A percentile compares a stretch with the other conserved stretches of the same genome.
Conservation (phyloP, 2,329 filamentous ascomycete species). For the Alternaria metachromatica region DNA sequence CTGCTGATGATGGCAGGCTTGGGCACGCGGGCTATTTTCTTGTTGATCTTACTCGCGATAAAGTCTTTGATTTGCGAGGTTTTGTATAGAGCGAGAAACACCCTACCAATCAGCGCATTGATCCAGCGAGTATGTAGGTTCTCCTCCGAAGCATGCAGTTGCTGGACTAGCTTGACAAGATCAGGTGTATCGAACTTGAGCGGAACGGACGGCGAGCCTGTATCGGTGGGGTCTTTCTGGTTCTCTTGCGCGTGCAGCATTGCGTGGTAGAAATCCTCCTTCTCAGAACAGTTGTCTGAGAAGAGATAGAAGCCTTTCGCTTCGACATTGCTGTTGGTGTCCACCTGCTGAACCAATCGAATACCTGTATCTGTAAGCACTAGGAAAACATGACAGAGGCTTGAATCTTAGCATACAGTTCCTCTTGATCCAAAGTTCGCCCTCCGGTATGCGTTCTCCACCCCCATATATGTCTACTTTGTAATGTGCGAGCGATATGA, state of each 20-base stretch:
- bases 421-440: slow-evolving; percentile 93
- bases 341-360: slow-evolving; percentile 71
- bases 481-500: slow-evolving; percentile 90
- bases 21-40: slow-evolving; percentile 94
- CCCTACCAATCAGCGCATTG: slow-evolving; percentile 85
- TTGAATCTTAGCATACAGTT: slow-evolving; percentile 63
- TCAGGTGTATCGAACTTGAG: slow-evolving; percentile 82
- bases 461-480: slow-evolving; percentile 85
- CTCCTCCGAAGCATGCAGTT: slow-evolving; percentile 88
- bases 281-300: slow-evolving; percentile 92
- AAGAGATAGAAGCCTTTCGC: slow-evolving; percentile 93
- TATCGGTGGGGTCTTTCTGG: slow-evolving; percentile 59
- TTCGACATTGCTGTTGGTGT: slow-evolving; percentile 61
- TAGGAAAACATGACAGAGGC: background rate
- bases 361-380: slow-evolving; percentile 53
- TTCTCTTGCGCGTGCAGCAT: slow-evolving; percentile 84
- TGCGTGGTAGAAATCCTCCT: slow-evolving; percentile 98
- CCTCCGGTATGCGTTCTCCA: slow-evolving; percentile 78
- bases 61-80: slow-evolving; percentile 81
- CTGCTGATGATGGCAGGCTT: slow-evolving; percentile 88
- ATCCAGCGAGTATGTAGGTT: slow-evolving; percentile 91
- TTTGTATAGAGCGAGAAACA: slow-evolving; percentile 88
- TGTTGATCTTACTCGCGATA: slow-evolving; percentile 85
- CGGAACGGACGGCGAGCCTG: slow-evolving; percentile 68
- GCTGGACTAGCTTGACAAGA: slow-evolving; percentile 88